Base-by-base conservation (phyloP, 208 protist species). In the Polymyxa betae region DNA sequence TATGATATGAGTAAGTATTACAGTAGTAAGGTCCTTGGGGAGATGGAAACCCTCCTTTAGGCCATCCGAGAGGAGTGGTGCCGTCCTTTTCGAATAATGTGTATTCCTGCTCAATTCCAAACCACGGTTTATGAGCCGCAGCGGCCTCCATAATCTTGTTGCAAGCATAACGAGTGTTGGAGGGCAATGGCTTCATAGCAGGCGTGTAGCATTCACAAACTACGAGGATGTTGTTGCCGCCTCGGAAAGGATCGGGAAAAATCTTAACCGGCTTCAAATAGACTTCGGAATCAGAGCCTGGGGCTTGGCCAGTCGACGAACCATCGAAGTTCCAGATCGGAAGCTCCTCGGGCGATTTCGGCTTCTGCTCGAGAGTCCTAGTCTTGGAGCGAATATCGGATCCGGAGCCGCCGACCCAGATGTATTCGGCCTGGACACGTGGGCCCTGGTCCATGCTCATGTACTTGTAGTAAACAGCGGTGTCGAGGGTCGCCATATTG, bases 11-110 rank as follows among this genome's bases (percentile, higher is more conserved):
- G 72, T 49, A n/a, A 10, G 93, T 95, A 82, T 92, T 92, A 93
- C 98, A 99, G 95, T 99, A 99, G 94, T 98, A 99, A 20, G 97
- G 96, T 32, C 98, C 98, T 94, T 99, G 97, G 20, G 97, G 96
- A 0, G 92, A 95, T 24, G 97, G 97, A 92, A 96, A 98, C 5
- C 97, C 97, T 89, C 93, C 92, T 54, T 94, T 90, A 0, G 91
- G 90, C 88, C 88, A 94, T 0, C 92, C 92, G 45, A 93, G 87
- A 35, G 92, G 92, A 49, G 94, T 94, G 52, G 89, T 68, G 45
- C 88, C 91, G 90, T 95, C 93, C 0, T 43, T 35, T 43, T 92
- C 89, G 91, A 96, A 95, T 32, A 97, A 90, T 0, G 95, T 96
- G 93, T 96, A 97, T 92, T 97, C 95, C 94, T 97, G 96, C 93